Evolutionary conservation across 768 basidiomycete species (phyloP), one percentile per base, ranked within the genome.

Genomic region (Boletus rubropictus): DNA sequence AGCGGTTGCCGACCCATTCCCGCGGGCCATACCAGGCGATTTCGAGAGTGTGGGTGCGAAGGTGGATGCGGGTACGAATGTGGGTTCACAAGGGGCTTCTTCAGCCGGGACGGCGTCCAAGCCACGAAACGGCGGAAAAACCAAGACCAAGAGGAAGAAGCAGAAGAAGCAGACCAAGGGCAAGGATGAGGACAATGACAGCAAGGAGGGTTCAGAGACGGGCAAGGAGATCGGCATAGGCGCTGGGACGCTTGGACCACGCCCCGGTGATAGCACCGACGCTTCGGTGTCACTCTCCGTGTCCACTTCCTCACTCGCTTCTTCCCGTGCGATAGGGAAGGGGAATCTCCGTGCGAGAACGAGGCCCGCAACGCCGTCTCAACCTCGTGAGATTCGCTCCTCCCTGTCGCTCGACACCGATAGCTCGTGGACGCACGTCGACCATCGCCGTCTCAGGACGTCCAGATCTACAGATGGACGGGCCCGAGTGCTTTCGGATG

Each of bases 401-500:
- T 56, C 57, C 4, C 51, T 56, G 17, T 59, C 61, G 14, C 46
- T 64, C 15, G 78, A 78, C 49, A 78, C 76, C 2, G 81, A 84
- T 52, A 71, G 75, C 28, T 80, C 81, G 5, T 87, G 86, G 86
- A 86, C 84, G 18, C 81, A 80, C 46, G 80, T 87, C n/a, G 76
- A 78, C 52, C 67, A 75, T 24, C 69, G 69, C 44, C 69, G 37
- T 20, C 48, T 38, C 32, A 42, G 53, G 49, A 17, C 17, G 27
- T 46, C 56, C 33, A 37, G 34, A 41, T 37, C 58, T n/a, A 14
- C 43, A 29, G 44, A 51, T 25, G 44, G 42, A 24, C 41, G 18
- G 41, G 35, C 42, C 18, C 51, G 32, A 37, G 50, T 43, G 45
- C 51, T 40, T 3, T 51, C 43, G 17, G 63, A 63, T 20, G 60